Base-by-base conservation (phyloP, 768 basidiomycete species). In the Amanita phalloides region DNA sequence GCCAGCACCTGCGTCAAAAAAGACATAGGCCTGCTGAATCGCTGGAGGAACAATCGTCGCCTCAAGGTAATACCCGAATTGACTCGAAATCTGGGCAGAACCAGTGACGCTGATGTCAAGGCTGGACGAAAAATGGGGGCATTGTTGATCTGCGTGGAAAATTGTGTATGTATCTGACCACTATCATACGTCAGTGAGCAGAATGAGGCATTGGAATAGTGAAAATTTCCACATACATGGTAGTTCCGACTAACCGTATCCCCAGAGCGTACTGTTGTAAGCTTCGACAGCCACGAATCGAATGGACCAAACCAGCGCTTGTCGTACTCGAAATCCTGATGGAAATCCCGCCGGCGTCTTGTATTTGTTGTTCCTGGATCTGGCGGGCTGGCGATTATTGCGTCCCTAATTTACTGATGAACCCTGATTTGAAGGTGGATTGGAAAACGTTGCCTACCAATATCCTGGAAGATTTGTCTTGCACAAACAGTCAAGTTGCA, bases 61-160 rank as follows among this genome's bases (percentile, higher is more conserved):
- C 37, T 62, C 56, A 14, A 62, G 56, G 48, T 62, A 62, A 28
- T 58, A 62, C 4, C 61, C 61, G 25, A 59, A 62, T 1, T 41
- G 52, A 32, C 36, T 52, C 11, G 57, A 50, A 13, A 55, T 17
- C 10, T 48, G 39, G 14, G 45, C 48, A 51, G 26, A 33, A 39
- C 58, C 53, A 53, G 51, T 6, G 33, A 57, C 51, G 51, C 17
- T 17, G 17, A 17, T 17, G 17, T 17, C 17, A 17, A 17, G 17
- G 17, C 17, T 17, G 17, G 17, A 17, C 17, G 17, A 17, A 17
- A 17, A 17, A 17, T 17, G 17, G 17, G 17, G 17, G 17, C 17
- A 17, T 17, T 17, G 17, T 17, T 17, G 17, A 17, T 17, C 17
- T 17, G 17, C 17, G 17, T 17, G 17, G 17, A 17, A 17, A 17